Evolutionary conservation across 164 flowering plant genomes (phyloP).

Genomic region (Protea cynaroides): DNA sequence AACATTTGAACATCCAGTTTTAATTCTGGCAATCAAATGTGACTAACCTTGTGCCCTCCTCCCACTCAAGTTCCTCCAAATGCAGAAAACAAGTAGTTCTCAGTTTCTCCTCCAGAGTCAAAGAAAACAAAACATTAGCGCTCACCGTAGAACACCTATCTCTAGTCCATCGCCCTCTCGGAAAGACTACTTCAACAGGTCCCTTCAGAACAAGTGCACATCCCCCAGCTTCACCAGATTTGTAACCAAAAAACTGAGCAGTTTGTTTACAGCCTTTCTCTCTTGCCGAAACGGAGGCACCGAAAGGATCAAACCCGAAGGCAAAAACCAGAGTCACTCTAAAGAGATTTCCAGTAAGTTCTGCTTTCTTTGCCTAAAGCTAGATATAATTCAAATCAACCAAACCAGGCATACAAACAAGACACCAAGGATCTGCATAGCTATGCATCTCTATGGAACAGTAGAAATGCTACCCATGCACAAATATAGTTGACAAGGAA

Average conservation of each 20-base stretch:
- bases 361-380: not conserved
- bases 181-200: not conserved
- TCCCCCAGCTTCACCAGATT: constrained; percentile 13
- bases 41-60: not conserved
- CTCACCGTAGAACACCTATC: not conserved
- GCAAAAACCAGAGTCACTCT: constrained; percentile 1
- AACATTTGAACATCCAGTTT: not conserved
- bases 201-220: constrained; percentile 8
- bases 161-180: not conserved
- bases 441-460: too few relatives aligned
- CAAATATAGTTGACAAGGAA: not conserved
- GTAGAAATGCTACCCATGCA: not conserved
- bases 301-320: not conserved
- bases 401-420: not conserved
- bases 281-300: constrained; percentile 3
- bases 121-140: not conserved
- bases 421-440: too few relatives aligned
- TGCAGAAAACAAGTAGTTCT: constrained; percentile 25
- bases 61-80: constrained; percentile 9
- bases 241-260: constrained; percentile 24
- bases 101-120: constrained; percentile 2
- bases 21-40: not conserved
- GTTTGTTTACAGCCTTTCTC: constrained; percentile 14
- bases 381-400: not conserved
- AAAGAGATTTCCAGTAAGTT: constrained; percentile 26